Conservation (phyloP, 768 basidiomycete species). For the Xerocomellus amylosporus region DNA sequence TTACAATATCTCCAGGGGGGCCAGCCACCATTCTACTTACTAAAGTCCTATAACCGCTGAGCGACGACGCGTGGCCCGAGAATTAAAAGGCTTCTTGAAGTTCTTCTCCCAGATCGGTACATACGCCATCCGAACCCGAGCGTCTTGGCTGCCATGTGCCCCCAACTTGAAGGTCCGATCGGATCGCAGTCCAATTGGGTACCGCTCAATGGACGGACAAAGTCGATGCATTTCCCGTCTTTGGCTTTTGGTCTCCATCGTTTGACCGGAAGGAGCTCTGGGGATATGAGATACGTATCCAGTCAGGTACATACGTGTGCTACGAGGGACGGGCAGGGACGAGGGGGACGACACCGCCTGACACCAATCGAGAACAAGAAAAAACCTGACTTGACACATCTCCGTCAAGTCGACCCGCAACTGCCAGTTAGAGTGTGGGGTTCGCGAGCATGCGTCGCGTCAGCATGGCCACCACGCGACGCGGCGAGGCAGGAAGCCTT, state of each 20-base stretch:
- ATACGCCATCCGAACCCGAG: not conserved
- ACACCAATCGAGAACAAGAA: not conserved
- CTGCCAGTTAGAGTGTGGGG: not conserved
- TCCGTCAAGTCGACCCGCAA: not conserved
- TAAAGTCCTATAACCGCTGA: too few relatives aligned
- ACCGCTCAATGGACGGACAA: not conserved
- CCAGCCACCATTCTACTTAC: not conserved
- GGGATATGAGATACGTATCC: too few relatives aligned
- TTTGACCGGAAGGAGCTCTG: not conserved
- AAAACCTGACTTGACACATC: not conserved
- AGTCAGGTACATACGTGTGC: not conserved
- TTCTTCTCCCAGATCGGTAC: not conserved
- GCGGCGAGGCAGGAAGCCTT: not conserved
- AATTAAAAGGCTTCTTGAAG: not conserved
- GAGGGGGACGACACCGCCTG: too few relatives aligned
- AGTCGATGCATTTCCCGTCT: not conserved
- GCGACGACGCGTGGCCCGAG: not conserved
- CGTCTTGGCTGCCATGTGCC: not conserved
- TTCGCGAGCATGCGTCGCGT: slow-evolving; percentile 1
- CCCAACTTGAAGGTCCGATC: slow-evolving; percentile 11
- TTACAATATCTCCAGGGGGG: too few relatives aligned
- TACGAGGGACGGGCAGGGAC: not conserved
- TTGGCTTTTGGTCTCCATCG: not conserved
- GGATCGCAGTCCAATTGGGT: not conserved
- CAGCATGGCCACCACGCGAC: slow-evolving; percentile 14